Base-by-base conservation (phyloP, 257 asterid genomes). In the Solanum clarkiae region DNA sequence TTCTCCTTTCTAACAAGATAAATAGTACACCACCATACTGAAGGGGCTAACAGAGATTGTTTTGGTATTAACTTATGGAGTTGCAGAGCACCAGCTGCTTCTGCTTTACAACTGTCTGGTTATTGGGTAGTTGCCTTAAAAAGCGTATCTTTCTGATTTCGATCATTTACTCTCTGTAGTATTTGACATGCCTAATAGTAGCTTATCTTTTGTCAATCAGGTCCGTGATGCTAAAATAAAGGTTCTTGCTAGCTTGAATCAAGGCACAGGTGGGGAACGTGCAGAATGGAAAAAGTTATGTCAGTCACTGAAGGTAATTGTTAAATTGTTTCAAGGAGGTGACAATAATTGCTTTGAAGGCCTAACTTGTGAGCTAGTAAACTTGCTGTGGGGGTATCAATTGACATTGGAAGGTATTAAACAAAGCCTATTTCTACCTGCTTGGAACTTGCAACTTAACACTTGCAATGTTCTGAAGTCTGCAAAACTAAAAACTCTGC, bases 211-310 rank as follows among this genome's bases (percentile, higher is more conserved):
- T 90, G 85, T 79, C 86, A 90, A 91, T 82, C 90, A 96, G 99
- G 97, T 94, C 81, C 93, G 98, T 32, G 94, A 93, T 92, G 96
- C 98, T 86, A 95, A 96, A 91, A 93, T 96, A 85, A 94, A 85
- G 88, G 94, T 96, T 87, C 94, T 96, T 84, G 92, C 94, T 79
- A 89, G 92, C 89, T 92, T 94, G 85, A 94, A 90, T 84, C 97
- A 85, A 86, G 89, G 88, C 86, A 92, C 95, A 8, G 94, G 92
- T 4, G 95, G 95, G 93, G 98, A 95, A 87, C 88, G 90, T 42
- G 82, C 92, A 53, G 98, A 92, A 66, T 96, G 98, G 98, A 94
- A 86, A 85, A 93, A 92, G 91, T 89, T 95, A 88, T 90, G 98
- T 18, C 18, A 24, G 85, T 85, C 94, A 13, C 98, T 96, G 49